Conservation (phyloP, 2,329 filamentous ascomycete species). For the Botryotinia convoluta region DNA sequence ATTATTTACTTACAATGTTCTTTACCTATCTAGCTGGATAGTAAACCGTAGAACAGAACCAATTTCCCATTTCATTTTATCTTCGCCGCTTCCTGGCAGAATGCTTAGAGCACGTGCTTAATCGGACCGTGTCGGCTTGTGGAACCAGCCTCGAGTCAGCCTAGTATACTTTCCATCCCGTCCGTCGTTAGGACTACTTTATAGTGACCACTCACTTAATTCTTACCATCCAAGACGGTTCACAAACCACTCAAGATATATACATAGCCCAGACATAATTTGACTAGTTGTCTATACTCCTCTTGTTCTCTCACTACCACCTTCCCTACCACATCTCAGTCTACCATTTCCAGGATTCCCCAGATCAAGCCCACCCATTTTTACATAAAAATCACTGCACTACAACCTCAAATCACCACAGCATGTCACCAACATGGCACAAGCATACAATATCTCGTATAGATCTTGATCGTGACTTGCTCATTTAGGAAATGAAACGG, state of each 20-base stretch:
- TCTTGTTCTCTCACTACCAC: background rate
- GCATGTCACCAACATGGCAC: background rate
- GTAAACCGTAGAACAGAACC: background rate
- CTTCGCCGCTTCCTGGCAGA: background rate
- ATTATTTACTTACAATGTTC: background rate
- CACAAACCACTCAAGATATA: background rate
- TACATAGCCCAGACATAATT: background rate
- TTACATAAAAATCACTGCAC: background rate
- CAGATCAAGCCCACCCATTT: background rate
- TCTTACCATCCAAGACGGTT: background rate
- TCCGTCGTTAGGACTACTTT: background rate
- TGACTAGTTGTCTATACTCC: background rate
- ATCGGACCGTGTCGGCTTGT: background rate
- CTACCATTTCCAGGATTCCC: background rate
- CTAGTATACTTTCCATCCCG: background rate
- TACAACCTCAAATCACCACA: background rate
- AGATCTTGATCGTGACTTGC: background rate
- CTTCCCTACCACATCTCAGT: background rate
- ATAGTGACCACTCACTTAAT: background rate
- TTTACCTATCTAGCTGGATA: too few species aligned
- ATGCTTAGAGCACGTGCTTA: background rate
- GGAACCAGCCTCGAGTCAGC: background rate
- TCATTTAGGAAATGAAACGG: background rate
- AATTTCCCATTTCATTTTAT: background rate
- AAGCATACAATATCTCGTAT: constrained; percentile 1